Percentiles rank a stretch among this genome's conserved stretches.
phyloP scores from a whole-genome alignment of 75 land plant genomes.

The Adiantum capillusveneris region DNA sequence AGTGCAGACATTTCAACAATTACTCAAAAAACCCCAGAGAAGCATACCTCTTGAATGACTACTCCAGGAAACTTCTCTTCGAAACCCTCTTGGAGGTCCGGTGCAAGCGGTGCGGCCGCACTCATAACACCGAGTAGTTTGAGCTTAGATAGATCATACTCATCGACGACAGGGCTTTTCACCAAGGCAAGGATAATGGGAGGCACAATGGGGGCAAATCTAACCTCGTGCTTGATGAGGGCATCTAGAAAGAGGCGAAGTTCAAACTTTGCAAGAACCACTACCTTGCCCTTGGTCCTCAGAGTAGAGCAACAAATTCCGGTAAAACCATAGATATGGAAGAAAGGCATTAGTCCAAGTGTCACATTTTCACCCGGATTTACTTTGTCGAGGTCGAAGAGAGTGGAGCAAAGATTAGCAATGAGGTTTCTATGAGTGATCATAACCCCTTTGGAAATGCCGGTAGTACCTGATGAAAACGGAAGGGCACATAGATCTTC shows the following conservation, averaged over 20 bases:
- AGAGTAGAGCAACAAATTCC: conserved; percentile 89
- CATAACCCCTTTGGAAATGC: conserved; percentile 89
- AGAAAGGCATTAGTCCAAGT: conserved; percentile 93
- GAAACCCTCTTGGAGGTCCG: conserved; percentile 66
- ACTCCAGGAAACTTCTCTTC: conserved; percentile 84
- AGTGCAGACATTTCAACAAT: too few species aligned
- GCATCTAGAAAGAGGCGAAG: conserved; percentile 48
- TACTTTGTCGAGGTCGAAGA: conserved; percentile 44
- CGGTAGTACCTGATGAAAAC: conserved; percentile 96
- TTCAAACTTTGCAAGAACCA: conserved; percentile 67
- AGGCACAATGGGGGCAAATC: conserved; percentile 93
- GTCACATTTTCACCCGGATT: conserved; percentile 42
- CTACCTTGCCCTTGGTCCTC: conserved; percentile 72
- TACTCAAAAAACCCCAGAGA: too few species aligned
- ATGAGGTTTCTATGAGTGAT: conserved; percentile 82
- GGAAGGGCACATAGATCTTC: conserved; percentile 90
- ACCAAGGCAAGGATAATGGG: conserved; percentile 74
- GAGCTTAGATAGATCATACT: conserved; percentile 59
- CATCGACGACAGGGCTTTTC: conserved; percentile 62
- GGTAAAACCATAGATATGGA: conserved; percentile 88
- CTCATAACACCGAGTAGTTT: conserved; percentile 70
- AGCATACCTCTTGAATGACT: conserved; percentile 76
- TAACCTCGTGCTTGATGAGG: conserved; percentile 62
- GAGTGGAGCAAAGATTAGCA: conserved; percentile 69
- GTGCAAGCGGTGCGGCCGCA: conserved; percentile 89